Percentiles rank a stretch among this genome's conserved stretches.
phyloP scores from a whole-genome alignment of 2,329 filamentous ascomycete genomes.

The Fusarium heterosporum region DNA sequence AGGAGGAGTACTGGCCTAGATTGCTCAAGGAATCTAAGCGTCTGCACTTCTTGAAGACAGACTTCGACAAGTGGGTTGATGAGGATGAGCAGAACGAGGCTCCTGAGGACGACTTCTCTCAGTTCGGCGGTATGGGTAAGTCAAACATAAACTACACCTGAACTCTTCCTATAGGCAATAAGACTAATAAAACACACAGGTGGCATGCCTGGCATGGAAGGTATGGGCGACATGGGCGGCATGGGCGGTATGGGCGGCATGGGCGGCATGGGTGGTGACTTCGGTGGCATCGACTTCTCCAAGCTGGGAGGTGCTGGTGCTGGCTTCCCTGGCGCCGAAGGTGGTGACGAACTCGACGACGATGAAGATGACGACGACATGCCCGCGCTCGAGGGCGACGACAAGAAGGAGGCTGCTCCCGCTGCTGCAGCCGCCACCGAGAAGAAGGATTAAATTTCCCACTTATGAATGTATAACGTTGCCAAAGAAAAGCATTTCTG shows the following conservation, averaged over 20 bases:
- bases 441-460: conserved; percentile 53
- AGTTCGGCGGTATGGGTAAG: conserved; percentile 74
- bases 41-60: conserved; percentile 95
- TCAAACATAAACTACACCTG: conserved; percentile 35
- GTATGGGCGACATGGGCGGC: conserved; percentile 62
- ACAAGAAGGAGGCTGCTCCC: conserved; percentile 54
- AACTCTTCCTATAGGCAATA: not conserved
- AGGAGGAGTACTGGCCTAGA: conserved; percentile 94
- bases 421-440: conserved; percentile 51
- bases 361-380: conserved; percentile 83
- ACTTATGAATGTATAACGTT: conserved; percentile 35
- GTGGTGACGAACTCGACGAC: conserved; percentile 62
- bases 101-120: conserved; percentile 80
- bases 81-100: conserved; percentile 98
- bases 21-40: conserved; percentile 91
- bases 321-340: conserved; percentile 67
- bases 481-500: conserved; percentile 38
- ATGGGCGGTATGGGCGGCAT: conserved; percentile 62
- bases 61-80: conserved; percentile 99
- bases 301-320: conserved; percentile 77
- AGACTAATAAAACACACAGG: conserved; percentile 50
- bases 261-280: conserved; percentile 71
- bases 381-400: conserved; percentile 79
- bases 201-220: conserved; percentile 63
- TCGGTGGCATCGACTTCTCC: conserved; percentile 92